Conservation (phyloP, 2,329 filamentous ascomycete species). For the Sarocladium brachiariae region DNA sequence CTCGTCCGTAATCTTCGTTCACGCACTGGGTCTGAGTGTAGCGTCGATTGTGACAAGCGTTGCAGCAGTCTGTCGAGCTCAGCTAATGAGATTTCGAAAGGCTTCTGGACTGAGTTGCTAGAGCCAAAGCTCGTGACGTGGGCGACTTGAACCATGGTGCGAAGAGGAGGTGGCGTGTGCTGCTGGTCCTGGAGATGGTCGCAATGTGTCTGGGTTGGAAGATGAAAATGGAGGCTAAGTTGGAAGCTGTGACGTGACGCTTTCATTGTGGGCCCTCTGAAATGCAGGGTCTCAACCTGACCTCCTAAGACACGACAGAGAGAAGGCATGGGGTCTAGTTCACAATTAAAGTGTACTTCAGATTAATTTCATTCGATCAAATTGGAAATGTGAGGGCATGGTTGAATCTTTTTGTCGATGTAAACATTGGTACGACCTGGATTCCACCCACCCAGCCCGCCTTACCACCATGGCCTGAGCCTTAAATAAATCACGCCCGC, state of each 20-base stretch:
- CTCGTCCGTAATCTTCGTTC: slow-evolving; percentile 52
- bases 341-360: too few relatives aligned
- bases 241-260: slow-evolving; percentile 5
- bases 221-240: neutral
- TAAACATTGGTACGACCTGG: too few relatives aligned
- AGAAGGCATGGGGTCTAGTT: too few relatives aligned
- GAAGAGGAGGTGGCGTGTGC: neutral
- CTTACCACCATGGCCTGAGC: neutral
- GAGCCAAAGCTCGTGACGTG: slow-evolving; percentile 7
- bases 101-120: neutral
- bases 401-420: too few relatives aligned
- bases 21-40: slow-evolving; percentile 54
- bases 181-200: neutral
- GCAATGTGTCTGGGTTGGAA: neutral
- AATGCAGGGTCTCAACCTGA: too few relatives aligned
- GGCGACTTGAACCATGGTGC: neutral
- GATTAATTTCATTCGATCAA: too few relatives aligned
- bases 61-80: slow-evolving; percentile 59
- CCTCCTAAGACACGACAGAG: too few relatives aligned
- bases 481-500: too few relatives aligned
- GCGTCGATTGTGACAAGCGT: slow-evolving; percentile 58
- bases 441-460: too few relatives aligned
- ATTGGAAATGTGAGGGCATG: too few relatives aligned
- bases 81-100: slow-evolving; percentile 22
- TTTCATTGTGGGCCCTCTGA: neutral